Percentiles rank a stretch among this genome's conserved stretches.
phyloP scores from a whole-genome alignment of 192 early-diverging fungal species.

The Helicostylum pulchrum region DNA sequence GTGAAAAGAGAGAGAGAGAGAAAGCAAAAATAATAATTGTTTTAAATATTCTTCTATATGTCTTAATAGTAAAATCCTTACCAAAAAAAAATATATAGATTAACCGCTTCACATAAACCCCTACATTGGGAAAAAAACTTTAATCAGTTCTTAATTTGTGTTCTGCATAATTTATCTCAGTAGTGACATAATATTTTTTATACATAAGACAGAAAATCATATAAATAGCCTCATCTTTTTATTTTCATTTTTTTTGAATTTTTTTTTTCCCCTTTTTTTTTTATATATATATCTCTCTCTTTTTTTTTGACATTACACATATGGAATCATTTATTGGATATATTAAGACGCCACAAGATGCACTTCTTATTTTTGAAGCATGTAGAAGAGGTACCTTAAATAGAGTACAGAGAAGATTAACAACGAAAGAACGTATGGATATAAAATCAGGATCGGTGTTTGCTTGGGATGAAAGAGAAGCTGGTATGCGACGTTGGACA shows the following conservation, averaged over 20 bases:
- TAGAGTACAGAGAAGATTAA: conserved; percentile 74
- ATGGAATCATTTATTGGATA: conserved; percentile 86
- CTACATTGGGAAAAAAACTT: neutral
- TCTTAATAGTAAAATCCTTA: neutral
- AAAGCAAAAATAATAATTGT: neutral
- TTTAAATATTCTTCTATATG: neutral
- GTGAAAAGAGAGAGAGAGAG: neutral
- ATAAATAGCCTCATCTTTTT: neutral
- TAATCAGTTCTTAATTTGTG: neutral
- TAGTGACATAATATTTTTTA: no score
- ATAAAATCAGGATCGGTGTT: conserved; percentile 85
- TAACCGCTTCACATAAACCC: conserved; percentile 1
- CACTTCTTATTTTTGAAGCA: conserved; percentile 84
- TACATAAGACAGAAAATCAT: no score
- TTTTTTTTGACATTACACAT: neutral
- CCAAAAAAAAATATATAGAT: neutral
- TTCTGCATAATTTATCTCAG: neutral
- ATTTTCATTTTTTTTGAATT: neutral
- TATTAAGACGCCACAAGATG: conserved; percentile 83
- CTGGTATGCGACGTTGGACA: conserved; percentile 90
- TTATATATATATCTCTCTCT: neutral
- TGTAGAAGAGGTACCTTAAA: conserved; percentile 73
- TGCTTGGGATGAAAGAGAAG: conserved; percentile 88
- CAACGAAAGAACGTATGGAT: conserved; percentile 73
- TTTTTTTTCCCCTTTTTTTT: neutral